These are phyloP conservation scores for Penicillium sp. DNA, from an alignment of 2,329 filamentous ascomycete genomes.

Conservation along the genomic window DNA sequence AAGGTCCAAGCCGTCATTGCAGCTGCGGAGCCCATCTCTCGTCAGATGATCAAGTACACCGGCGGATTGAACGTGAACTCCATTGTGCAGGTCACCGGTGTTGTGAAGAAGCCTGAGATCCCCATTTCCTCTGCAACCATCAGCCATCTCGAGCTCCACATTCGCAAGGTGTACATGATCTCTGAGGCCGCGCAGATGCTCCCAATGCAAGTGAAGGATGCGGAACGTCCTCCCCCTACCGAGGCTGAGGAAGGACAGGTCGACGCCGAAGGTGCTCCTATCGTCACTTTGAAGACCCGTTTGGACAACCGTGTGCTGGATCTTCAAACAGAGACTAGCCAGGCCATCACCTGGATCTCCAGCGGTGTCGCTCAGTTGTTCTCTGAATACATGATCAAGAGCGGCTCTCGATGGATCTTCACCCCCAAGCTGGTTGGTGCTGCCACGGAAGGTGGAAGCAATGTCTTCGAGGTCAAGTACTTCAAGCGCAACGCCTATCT, in stretches of 20 bases:
- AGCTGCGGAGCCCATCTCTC: constrained; percentile 60
- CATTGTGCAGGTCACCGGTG: constrained; percentile 73
- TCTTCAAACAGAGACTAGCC: constrained; percentile 83
- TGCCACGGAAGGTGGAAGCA: constrained; percentile 85
- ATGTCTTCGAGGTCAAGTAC: constrained; percentile 85
- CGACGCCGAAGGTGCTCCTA: constrained; percentile 53
- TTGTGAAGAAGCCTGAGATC: constrained; percentile 74
- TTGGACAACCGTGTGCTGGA: constrained; percentile 91
- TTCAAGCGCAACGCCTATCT: constrained; percentile 74
- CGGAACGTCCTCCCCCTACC: constrained; percentile 41
- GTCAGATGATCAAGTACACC: constrained; percentile 94
- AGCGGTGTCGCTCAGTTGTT: constrained; percentile 65
- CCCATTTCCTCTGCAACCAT: constrained; percentile 84
- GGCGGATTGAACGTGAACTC: constrained; percentile 70
- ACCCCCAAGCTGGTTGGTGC: constrained; percentile 84
- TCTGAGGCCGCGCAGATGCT: constrained; percentile 56
- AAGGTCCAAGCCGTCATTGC: constrained; percentile 74
- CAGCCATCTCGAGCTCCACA: constrained; percentile 75
- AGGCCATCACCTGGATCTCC: constrained; percentile 72
- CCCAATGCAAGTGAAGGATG: constrained; percentile 55
- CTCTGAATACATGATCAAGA: constrained; percentile 67
- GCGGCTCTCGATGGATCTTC: constrained; percentile 76
- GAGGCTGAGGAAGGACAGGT: constrained; percentile 44
- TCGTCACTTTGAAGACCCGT: constrained; percentile 75
- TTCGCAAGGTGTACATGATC: constrained; percentile 76